A percentile compares a stretch with the other conserved stretches of the same genome.
phyloP scores from a whole-genome alignment of 352 stramenopile species.

The Globisporangium splendens region DNA sequence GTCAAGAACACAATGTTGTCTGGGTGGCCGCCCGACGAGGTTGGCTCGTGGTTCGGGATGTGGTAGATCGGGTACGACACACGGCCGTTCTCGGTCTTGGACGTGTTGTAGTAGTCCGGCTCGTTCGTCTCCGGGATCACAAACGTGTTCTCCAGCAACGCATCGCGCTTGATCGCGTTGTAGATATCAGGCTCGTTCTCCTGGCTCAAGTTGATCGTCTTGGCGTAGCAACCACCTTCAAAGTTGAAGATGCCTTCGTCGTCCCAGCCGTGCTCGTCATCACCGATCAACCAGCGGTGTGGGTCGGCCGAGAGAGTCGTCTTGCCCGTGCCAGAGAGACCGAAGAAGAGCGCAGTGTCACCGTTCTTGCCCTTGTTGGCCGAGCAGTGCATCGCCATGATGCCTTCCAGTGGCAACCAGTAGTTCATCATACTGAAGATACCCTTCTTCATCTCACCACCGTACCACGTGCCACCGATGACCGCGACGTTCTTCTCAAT shows the following conservation, averaged over 20 bases:
- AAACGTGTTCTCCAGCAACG: constrained; percentile 97
- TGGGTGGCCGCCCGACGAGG: constrained; percentile 90
- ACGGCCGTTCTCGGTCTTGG: constrained; percentile 97
- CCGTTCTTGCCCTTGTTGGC: constrained; percentile 96
- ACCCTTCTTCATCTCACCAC: constrained; percentile 98
- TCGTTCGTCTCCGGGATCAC: constrained; percentile 69
- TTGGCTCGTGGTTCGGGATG: constrained; percentile 93
- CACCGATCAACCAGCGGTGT: constrained; percentile 74
- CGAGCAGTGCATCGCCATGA: constrained; percentile 98
- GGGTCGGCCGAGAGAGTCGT: constrained; percentile 91
- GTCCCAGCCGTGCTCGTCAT: constrained; percentile 97
- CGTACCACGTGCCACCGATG: constrained; percentile 96
- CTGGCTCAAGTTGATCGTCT: constrained; percentile 96
- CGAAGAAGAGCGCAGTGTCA: constrained; percentile 98
- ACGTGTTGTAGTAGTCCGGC: constrained; percentile 95
- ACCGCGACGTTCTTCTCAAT: constrained; percentile 94
- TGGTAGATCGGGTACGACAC: constrained; percentile 99
- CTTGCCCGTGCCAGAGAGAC: constrained; percentile 89
- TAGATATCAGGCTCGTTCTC: constrained; percentile 99
- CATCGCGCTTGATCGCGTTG: constrained; percentile 94
- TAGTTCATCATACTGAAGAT: constrained; percentile 99
- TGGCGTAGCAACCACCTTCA: constrained; percentile 98
- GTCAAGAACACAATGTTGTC: constrained; percentile 98
- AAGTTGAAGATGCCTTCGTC: constrained; percentile 99
- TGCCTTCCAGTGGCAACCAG: constrained; percentile 92